Conservation (phyloP, 768 basidiomycete genomes). For the Phylloporus scabripes region DNA sequence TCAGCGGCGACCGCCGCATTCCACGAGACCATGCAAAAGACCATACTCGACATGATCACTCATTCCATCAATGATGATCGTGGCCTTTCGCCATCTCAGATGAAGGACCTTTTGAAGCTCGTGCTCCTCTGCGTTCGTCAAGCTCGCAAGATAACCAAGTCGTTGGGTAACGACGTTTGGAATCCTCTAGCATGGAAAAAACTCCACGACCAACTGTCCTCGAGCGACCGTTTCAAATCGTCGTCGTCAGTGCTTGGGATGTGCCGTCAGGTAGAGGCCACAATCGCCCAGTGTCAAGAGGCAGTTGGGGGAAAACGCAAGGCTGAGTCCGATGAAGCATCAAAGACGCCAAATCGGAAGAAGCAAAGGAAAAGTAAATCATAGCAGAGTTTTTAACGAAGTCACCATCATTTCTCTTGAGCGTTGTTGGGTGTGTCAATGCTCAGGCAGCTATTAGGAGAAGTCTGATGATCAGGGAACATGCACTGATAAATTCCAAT, state of each 20-base stretch:
- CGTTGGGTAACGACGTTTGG: conserved; percentile 46
- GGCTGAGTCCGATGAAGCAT: conserved; percentile 25
- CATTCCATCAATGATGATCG: conserved; percentile 44
- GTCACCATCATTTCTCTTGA: neutral
- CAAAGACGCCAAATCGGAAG: conserved; percentile 41
- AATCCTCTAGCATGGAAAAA: conserved; percentile 50
- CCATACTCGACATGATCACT: conserved; percentile 44
- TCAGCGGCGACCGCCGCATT: conserved; percentile 41
- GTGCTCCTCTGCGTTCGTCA: conserved; percentile 61
- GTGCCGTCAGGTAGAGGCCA: conserved; percentile 55
- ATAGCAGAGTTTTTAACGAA: conserved; percentile 3
- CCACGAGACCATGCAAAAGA: conserved; percentile 43
- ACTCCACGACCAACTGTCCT: conserved; percentile 42
- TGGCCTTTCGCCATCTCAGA: conserved; percentile 51
- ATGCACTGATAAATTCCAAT: too few relatives aligned
- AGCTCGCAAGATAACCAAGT: conserved; percentile 42
- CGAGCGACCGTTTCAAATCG: conserved; percentile 56
- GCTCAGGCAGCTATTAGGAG: neutral
- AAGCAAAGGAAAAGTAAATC: conserved; percentile 39
- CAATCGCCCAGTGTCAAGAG: conserved; percentile 7
- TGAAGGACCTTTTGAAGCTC: conserved; percentile 78
- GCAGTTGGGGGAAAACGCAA: conserved; percentile 35
- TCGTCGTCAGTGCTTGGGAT: conserved; percentile 56
- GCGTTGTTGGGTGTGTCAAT: neutral
- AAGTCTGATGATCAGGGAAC: too few relatives aligned